Evolutionary conservation across 1,284 basidiomycete genomes (phyloP).

Genomic region (Ganoderma meredithae): DNA sequence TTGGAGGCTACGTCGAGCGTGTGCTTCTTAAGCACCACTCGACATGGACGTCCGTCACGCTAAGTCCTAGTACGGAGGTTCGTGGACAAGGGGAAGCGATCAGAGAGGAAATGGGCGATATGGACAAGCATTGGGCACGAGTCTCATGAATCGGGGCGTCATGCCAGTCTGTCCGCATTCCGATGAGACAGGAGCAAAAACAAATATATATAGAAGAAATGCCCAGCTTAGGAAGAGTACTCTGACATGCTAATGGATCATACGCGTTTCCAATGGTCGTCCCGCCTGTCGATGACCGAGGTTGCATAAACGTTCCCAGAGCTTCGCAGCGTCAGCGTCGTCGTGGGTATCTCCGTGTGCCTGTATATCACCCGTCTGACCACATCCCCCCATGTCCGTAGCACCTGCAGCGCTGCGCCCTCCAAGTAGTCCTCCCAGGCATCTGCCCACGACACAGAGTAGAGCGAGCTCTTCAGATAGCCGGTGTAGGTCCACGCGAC

Average conservation of each 20-base stretch:
- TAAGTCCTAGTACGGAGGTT: neutral
- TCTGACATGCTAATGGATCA: neutral
- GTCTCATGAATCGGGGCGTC: neutral
- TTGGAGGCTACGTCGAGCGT: neutral
- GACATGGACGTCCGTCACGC: neutral
- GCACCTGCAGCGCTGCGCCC: neutral
- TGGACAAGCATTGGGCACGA: neutral
- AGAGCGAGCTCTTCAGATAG: neutral
- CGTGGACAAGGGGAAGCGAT: neutral
- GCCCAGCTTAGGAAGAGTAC: neutral
- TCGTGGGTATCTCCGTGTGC: neutral
- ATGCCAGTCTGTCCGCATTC: neutral
- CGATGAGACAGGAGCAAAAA: neutral
- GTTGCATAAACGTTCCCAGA: neutral
- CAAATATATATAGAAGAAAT: neutral
- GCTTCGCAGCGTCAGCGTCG: neutral
- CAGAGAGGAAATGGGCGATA: neutral
- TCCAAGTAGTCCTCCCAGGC: slow-evolving; percentile 1
- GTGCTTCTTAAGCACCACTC: neutral
- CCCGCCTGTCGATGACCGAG: neutral
- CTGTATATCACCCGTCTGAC: neutral
- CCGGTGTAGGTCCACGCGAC: slow-evolving; percentile 1
- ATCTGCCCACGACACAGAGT: neutral
- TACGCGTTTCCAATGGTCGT: neutral
- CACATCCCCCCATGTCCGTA: neutral